Evolutionary conservation across 768 basidiomycete genomes (phyloP), one percentile per base, ranked within the genome.

Genomic region (Coprinopsis strossmayeri): DNA sequence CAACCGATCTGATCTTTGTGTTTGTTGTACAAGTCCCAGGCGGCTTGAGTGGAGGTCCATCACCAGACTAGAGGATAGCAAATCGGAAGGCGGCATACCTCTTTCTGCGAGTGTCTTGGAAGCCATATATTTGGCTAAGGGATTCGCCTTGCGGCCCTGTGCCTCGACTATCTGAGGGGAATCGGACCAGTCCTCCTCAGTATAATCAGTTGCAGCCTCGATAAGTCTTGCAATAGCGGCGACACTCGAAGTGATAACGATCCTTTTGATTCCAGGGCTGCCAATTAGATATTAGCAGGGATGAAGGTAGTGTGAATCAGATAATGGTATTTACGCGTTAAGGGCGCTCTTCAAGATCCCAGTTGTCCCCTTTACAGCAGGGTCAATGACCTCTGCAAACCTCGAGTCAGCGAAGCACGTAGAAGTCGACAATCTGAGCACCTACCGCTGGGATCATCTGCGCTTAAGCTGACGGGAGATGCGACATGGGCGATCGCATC

Each of bases 401-500:
- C 30, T 32, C 15, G 9, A 32, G 15, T 7, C 7, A 7, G 9
- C 30, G 30, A 15, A 7, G 7, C 30, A 7, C 15, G 9, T 32
- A 32, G 7, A 15, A 32, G 15, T 32, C 9, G 15, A 15, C 30
- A 32, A n/a, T n/a, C n/a, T 32, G 15, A 32, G 7, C 7, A 15
- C 45, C 21, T 54, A 65, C 65, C 64, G 49, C 64, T 50, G 2
- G 75, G 74, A 32, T 79, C 71, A n/a, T 69, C 64, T 1, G 67
- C 70, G 1, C 72, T 64, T 21, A 68, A 52, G 46, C 73, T 66
- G 57, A 81, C 73, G 1, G 86, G 85, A 1, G 84, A 86, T 0
- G 84, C 84, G 2, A 72, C 79, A 57, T 88, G 87, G 30, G 69
- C 73, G 44, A 92, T 77, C 0, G 75, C 89, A 50, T 87, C 81